Conservation (phyloP, 805 yeast species). For the Pichia membranifaciens region DNA sequence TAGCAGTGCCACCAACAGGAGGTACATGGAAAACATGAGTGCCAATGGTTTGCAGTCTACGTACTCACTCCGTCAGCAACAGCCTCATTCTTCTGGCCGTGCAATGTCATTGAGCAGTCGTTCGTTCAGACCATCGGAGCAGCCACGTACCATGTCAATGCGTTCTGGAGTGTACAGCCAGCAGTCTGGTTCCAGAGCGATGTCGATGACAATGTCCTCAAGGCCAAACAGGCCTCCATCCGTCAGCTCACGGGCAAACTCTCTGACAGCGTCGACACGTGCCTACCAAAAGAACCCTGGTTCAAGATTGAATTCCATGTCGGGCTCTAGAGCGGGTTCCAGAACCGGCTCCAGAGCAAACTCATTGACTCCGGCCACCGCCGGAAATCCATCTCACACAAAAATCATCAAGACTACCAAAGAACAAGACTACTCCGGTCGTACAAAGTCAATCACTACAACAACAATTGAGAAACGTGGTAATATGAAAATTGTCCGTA, state of each 20-base stretch:
- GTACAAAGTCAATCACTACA: conserved; percentile 50
- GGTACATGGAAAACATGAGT: conserved; percentile 8
- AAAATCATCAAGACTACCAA: conserved; percentile 44
- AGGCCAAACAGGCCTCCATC: not conserved
- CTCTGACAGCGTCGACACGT: conserved; percentile 10
- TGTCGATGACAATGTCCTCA: conserved; percentile 7
- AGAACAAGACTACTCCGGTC: conserved; percentile 44
- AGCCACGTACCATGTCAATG: conserved; percentile 20
- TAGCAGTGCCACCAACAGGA: conserved; percentile 7
- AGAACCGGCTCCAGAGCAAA: conserved; percentile 29
- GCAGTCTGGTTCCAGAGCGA: conserved; percentile 5
- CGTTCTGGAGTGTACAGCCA: conserved; percentile 15
- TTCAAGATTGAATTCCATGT: conserved; percentile 4
- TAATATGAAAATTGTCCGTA: conserved; percentile 43
- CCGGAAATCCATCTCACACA: conserved; percentile 13
- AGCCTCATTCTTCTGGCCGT: conserved; percentile 13
- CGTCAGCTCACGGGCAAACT: conserved; percentile 19
- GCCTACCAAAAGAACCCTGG: conserved; percentile 6
- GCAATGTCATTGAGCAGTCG: conserved; percentile 31
- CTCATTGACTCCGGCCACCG: conserved; percentile 10
- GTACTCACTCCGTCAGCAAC: not conserved
- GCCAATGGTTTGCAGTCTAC: conserved; percentile 8
- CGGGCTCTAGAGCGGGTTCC: conserved; percentile 14
- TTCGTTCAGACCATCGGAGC: conserved; percentile 21
- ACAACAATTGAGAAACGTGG: conserved; percentile 46